Conservation (phyloP, 805 yeast genomes). For the Teunomyces pallodes region DNA sequence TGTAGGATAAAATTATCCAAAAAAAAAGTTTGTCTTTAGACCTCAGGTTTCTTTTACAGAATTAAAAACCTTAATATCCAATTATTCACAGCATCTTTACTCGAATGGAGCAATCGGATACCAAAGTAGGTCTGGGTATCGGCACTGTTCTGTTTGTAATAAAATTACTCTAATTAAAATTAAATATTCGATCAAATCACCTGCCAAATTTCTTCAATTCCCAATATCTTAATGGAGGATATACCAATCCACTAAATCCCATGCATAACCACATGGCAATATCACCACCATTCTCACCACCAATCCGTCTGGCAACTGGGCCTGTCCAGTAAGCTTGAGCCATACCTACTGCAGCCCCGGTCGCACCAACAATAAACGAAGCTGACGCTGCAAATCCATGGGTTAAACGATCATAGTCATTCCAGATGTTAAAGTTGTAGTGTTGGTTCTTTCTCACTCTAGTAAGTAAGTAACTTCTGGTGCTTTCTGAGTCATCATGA, state of each 20-base stretch:
- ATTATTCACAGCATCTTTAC: no score
- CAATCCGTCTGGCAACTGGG: constrained; percentile 62
- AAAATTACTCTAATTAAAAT: background rate
- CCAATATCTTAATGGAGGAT: constrained; percentile 61
- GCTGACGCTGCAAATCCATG: constrained; percentile 68
- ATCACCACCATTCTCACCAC: constrained; percentile 64
- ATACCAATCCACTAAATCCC: constrained; percentile 64
- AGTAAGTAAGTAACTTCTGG: background rate
- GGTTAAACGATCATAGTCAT: constrained; percentile 57
- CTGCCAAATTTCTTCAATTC: constrained; percentile 55
- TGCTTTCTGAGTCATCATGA: constrained; percentile 8
- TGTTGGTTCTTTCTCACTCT: constrained; percentile 23
- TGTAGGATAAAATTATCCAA: no score
- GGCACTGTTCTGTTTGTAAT: no score
- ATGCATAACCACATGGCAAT: constrained; percentile 77
- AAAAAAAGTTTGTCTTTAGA: no score
- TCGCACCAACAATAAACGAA: constrained; percentile 67
- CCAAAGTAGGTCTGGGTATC: no score
- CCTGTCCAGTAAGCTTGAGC: constrained; percentile 82
- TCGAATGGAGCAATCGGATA: no score
- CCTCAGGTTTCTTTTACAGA: no score
- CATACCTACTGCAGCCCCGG: constrained; percentile 87
- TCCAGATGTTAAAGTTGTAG: constrained; percentile 77
- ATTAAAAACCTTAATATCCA: no score
- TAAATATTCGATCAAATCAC: background rate